phyloP scores from a whole-genome alignment of 2,329 filamentous ascomycete species.

The Fusarium sp. region DNA sequence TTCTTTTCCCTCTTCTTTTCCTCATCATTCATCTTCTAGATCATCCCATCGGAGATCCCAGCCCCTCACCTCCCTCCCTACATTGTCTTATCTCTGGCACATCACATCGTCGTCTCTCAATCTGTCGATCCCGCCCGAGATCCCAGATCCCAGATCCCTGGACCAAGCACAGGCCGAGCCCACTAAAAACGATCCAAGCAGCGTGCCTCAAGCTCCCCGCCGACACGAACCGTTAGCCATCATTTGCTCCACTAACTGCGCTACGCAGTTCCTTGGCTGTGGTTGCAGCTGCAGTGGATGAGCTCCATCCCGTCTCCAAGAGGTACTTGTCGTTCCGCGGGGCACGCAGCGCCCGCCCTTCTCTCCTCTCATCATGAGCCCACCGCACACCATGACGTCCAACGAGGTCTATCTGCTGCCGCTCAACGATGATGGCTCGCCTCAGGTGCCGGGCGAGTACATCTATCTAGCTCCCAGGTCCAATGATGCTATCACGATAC shows the following conservation, averaged over 20 bases:
- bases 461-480: slow-evolving; percentile 87
- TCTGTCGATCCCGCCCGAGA: slow-evolving; percentile 38
- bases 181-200: slow-evolving; percentile 39
- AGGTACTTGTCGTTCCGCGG: slow-evolving; percentile 41
- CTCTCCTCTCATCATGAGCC: slow-evolving; percentile 62
- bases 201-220: slow-evolving; percentile 26
- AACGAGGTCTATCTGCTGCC: slow-evolving; percentile 87
- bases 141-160: slow-evolving; percentile 41
- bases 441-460: slow-evolving; percentile 89
- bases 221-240: slow-evolving; percentile 38
- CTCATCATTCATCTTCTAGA: slow-evolving; percentile 4
- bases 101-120: slow-evolving; percentile 22
- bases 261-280: slow-evolving; percentile 38
- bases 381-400: slow-evolving; percentile 69
- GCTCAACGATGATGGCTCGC: slow-evolving; percentile 92
- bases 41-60: slow-evolving; percentile 14
- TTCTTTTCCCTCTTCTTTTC: background rate
- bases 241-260: slow-evolving; percentile 35
- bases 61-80: slow-evolving; percentile 22
- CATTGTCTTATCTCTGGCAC: slow-evolving; percentile 30
- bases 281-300: slow-evolving; percentile 33
- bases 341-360: slow-evolving; percentile 46
- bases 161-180: slow-evolving; percentile 20
- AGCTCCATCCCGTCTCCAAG: slow-evolving; percentile 21
- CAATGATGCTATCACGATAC: slow-evolving; percentile 79